Evolutionary conservation across 2,329 filamentous ascomycete genomes (phyloP), one percentile per base, ranked within the genome.

Genomic region (Nemania abortiva): DNA sequence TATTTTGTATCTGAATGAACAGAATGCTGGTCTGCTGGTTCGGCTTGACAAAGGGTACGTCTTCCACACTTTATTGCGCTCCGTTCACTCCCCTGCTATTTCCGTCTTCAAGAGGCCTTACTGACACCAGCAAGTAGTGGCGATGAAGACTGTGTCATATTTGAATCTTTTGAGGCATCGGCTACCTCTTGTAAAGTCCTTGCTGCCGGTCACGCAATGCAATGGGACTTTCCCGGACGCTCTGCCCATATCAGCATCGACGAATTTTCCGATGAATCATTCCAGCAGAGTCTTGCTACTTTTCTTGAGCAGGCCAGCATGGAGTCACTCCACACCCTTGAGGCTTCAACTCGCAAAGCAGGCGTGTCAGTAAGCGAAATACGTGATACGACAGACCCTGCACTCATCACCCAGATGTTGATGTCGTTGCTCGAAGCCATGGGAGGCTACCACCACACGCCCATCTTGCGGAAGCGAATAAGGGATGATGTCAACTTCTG

Each of bases 401-500:
- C 84, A 0, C 77, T 92, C 1, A 84, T 93, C 2, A 87, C 84
- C 0, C 83, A 88, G 9, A 81, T 91, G 67, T 81, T 92, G 9
- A 87, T 91, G 79, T 84, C 88, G 0, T 75, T 92, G 0, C 77
- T 93, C 0, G 85, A 89, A 72, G 85, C 83, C 0, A 81, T 86
- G 6, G 90, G 90, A 0, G 64, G 74, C 0, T 71, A 79, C 0
- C 66, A 80, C 0, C 63, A 77, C 0, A 78, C 84, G 0, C 71
- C 78, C 0, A 27, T 81, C 0, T 74, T 91, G 1, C 80, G 80
- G 0, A 93, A 93, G 74, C 82, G 85, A 1, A 84, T 92, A 0
- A 83, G 88, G 0, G 91, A 92, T 58, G 89, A 91, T n/a, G 85
- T 91, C 0, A 83, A 82, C 13, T 84, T 87, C 75, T 74, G 79